Percentiles rank a stretch among this genome's conserved stretches.
Conservation (phyloP, 2,329 filamentous ascomycete genomes). For the Penicillium aurantiogriseum region DNA sequence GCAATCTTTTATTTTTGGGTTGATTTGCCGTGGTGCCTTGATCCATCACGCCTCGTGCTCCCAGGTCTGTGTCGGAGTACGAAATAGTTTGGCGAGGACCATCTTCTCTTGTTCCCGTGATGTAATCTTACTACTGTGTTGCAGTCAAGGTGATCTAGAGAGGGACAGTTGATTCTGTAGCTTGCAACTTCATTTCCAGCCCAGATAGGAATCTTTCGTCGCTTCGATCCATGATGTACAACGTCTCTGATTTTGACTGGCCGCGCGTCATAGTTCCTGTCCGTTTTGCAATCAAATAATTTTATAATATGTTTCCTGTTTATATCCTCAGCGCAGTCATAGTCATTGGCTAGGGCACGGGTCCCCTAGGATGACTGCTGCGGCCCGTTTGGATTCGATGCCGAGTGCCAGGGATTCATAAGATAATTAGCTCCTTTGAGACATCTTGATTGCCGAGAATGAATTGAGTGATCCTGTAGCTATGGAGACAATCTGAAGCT, state of each 20-base stretch:
- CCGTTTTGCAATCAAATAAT: conserved; percentile 10
- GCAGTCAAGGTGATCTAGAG: neutral
- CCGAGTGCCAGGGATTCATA: conserved; percentile 1
- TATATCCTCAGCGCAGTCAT: neutral
- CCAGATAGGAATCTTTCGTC: conserved; percentile 13
- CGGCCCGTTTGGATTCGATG: conserved; percentile 9
- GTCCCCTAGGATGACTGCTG: conserved; percentile 13
- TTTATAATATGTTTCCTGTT: neutral
- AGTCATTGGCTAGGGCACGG: conserved; percentile 3
- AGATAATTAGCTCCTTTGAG: neutral
- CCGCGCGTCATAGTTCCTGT: conserved; percentile 24
- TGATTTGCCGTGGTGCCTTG: conserved; percentile 11
- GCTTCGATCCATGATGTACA: conserved; percentile 15
- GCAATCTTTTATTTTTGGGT: conserved; percentile 16
- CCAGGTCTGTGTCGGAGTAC: conserved; percentile 15
- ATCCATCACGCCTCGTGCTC: conserved; percentile 18
- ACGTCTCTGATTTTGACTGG: conserved; percentile 11
- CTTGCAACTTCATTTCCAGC: conserved; percentile 10
- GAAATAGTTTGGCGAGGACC: conserved; percentile 5
- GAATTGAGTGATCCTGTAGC: neutral
- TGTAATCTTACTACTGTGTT: neutral
- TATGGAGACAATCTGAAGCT: neutral
- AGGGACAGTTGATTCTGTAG: conserved; percentile 1
- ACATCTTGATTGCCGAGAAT: neutral
- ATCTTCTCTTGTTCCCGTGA: neutral